A percentile compares a stretch with the other conserved stretches of the same genome.
Evolutionary conservation across 345 rosid species (phyloP).

Genomic region (Citrus sp.): DNA sequence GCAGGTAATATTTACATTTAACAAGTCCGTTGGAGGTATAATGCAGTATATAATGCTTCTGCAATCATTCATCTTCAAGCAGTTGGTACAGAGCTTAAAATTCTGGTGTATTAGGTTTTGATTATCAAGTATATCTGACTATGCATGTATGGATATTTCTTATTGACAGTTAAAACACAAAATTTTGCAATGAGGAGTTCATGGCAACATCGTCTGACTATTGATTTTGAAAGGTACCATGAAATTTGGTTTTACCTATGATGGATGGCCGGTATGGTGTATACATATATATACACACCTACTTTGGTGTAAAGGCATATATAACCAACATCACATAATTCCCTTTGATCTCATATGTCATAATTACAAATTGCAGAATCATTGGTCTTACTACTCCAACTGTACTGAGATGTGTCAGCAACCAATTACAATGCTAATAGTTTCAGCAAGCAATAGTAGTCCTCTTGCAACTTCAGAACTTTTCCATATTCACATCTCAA

Average conservation of each 20-base stretch:
- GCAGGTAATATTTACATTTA: conserved; percentile 7
- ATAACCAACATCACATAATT: background rate
- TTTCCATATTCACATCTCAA: background rate
- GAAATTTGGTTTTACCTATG: background rate
- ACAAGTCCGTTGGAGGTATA: background rate
- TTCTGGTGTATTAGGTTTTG: background rate
- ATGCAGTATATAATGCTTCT: background rate
- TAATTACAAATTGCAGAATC: background rate
- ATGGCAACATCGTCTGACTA: background rate
- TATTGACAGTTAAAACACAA: background rate
- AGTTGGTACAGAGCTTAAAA: background rate
- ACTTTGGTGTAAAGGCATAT: background rate
- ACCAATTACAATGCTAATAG: background rate
- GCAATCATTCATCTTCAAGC: background rate
- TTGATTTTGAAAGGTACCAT: conserved; percentile 2
- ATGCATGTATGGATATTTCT: background rate
- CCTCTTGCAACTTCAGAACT: background rate
- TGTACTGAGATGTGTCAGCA: background rate
- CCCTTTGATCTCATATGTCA: background rate
- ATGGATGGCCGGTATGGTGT: background rate
- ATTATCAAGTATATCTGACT: background rate
- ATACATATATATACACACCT: too few species aligned
- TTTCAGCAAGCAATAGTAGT: background rate
- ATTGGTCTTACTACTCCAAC: background rate
- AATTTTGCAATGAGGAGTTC: conserved; percentile 3